Base-by-base conservation (phyloP, 495 filamentous ascomycete genomes). In the Penicillium steckii region DNA sequence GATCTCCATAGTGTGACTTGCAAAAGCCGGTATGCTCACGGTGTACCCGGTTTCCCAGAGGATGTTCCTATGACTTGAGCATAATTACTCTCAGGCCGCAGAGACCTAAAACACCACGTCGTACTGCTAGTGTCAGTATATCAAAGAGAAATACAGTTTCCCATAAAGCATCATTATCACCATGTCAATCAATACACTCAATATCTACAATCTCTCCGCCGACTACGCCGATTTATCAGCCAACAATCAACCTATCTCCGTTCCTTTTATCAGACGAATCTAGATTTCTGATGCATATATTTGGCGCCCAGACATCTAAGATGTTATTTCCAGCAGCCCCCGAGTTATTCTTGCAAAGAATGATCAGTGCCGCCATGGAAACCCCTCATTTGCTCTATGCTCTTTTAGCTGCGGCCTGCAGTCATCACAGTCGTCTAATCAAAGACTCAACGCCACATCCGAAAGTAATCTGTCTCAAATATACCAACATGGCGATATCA, bases 341-440 rank as follows among this genome's bases (percentile, higher is more conserved):
- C 3, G 37, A 50, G 0, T 19, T 56, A 2, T 69, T 71, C 17
- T 42, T 69, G 0, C 50, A 61, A 25, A 52, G 60, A 30, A 46
- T 71, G 17, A 61, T 71, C 15, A 51, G 49, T 26, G 25, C 54
- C 23, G 54, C 68, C 1, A 13, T 65, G 9, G 56, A 67, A 29
- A 69, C 59, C 0, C 61, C 64, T 0, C 64, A 67, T 55, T 62
- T 71, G 13, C 52, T 69, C 4, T 57, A 69, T 46, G 65, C 65
- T 0, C 59, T 70, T 0, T 44, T 70, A 5, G 67, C 67, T 9
- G 42, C 55, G 3, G 61, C 65, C 0, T 61, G 59, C 26, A 67
- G 67, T 19, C 67, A 70, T 32, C 67, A 70, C 21, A 48, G 60
- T 13, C 65, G 67, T 12, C 56, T 68, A 9, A 32, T 67, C 2